phyloP scores from a whole-genome alignment of 805 yeast species.

The Debaryomyces hansenii region DNA sequence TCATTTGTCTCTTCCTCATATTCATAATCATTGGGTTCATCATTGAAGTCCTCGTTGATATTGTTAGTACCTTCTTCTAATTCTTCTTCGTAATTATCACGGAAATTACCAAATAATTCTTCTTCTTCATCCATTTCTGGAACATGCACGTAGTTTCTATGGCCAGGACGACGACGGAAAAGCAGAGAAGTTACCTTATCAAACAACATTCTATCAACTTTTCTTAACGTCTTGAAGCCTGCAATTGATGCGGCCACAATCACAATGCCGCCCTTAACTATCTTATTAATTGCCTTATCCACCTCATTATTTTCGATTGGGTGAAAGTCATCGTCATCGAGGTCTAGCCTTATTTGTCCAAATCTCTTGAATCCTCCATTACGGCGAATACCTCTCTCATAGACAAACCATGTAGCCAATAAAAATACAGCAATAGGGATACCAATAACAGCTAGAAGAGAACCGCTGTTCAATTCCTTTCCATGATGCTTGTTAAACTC shows the following conservation, averaged over 20 bases:
- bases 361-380: constrained; percentile 75
- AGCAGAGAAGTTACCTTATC: constrained; percentile 28
- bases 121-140: constrained; percentile 39
- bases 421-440: constrained; percentile 58
- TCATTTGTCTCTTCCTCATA: constrained; percentile 15
- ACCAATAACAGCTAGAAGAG: constrained; percentile 52
- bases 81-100: constrained; percentile 42
- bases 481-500: constrained; percentile 58
- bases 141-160: constrained; percentile 40
- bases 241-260: constrained; percentile 43
- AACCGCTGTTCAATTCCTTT: constrained; percentile 54
- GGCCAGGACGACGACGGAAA: constrained; percentile 39
- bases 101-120: constrained; percentile 41
- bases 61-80: constrained; percentile 27
- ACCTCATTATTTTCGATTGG: constrained; percentile 62
- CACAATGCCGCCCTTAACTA: constrained; percentile 59
- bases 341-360: constrained; percentile 86
- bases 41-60: constrained; percentile 20
- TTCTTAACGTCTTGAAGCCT: constrained; percentile 30
- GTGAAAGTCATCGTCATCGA: constrained; percentile 56
- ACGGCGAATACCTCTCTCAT: constrained; percentile 76
- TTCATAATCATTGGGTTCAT: constrained; percentile 1
- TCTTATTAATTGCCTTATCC: constrained; percentile 57
- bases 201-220: constrained; percentile 31
- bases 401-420: constrained; percentile 65